Evolutionary conservation across 805 yeast genomes (phyloP), one percentile per base, ranked within the genome.

Genomic region (Candida pseudoglaebosa): DNA sequence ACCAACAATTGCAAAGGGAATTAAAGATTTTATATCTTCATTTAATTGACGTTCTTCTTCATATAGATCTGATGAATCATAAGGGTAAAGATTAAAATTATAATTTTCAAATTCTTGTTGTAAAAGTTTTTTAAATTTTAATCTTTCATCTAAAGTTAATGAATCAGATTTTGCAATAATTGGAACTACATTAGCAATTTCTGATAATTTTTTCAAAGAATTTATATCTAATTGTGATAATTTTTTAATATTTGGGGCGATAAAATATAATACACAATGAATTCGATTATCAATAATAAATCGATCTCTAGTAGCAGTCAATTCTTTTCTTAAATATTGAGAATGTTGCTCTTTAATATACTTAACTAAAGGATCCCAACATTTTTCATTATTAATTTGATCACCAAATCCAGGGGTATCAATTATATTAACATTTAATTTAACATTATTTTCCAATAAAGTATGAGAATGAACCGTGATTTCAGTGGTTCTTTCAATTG

Each of bases 401-500:
- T 93, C 99, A 28, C 96, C 98, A 70, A 88, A 93, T 12, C 98
- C 98, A 15, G 98, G 98, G 3, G 99, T 93, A 60, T 93, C 99
- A 57, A 93, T 86, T 40, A 93, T 80, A 53, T 88, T 90, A 47
- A 93, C 69, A 53, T 83, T 83, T 59, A 93, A 77, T 45, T 82
- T 80, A 41, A 93, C 98, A 48, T 84, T 85, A 60, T 88, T 89
- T 65, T 93, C 99, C 41, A 79, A 64, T 47, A 93, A 72, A 13
- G 75, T 72, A 45, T 83, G 90, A n/a, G 76, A 62, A 20, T 80
- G 71, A 19, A 82, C 82, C 46, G 78, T 76, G 59, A 91, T 84
- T 58, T 89, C 96, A 3, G 95, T 78, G 21, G 99, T 91, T 52
- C 84, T 84, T 47, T 84, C 84, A 45, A 85, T 74, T 20, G 95